Conservation (phyloP, 2,329 filamentous ascomycete genomes). For the Colletotrichum lupini region DNA sequence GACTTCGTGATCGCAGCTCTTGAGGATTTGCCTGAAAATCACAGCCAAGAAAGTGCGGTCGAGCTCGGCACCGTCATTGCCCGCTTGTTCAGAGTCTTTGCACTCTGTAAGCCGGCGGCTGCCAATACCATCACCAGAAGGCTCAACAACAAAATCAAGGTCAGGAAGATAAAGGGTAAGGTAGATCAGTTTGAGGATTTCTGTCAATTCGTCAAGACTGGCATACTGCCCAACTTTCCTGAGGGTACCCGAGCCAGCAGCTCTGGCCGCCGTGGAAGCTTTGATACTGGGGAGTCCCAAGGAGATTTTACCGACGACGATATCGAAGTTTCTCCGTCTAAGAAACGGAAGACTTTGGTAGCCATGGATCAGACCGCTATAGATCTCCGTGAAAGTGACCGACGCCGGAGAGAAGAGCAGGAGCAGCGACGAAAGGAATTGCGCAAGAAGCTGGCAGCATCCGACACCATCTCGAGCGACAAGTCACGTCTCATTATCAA, state of each 20-base stretch:
- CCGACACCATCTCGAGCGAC: conserved; percentile 55
- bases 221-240: conserved; percentile 28
- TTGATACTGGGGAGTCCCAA: not conserved
- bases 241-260: not conserved
- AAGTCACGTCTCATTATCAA: conserved; percentile 72
- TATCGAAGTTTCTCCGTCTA: conserved; percentile 46
- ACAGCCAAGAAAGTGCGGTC: not conserved
- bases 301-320: conserved; percentile 17
- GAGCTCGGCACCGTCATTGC: conserved; percentile 5
- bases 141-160: conserved; percentile 38
- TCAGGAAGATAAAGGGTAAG: conserved; percentile 40
- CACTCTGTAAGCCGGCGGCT: not conserved
- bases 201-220: conserved; percentile 40
- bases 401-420: conserved; percentile 63
- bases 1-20: conserved; percentile 39
- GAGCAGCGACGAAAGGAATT: conserved; percentile 62
- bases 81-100: conserved; percentile 31
- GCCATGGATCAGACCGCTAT: conserved; percentile 62
- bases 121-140: not conserved
- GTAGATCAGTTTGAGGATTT: conserved; percentile 43
- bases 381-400: conserved; percentile 66
- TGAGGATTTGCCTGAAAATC: not conserved
- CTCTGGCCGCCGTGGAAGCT: not conserved
- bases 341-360: conserved; percentile 58
- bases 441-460: conserved; percentile 56